phyloP scores from a whole-genome alignment of 495 filamentous ascomycete species.

The Physcia stellaris region DNA sequence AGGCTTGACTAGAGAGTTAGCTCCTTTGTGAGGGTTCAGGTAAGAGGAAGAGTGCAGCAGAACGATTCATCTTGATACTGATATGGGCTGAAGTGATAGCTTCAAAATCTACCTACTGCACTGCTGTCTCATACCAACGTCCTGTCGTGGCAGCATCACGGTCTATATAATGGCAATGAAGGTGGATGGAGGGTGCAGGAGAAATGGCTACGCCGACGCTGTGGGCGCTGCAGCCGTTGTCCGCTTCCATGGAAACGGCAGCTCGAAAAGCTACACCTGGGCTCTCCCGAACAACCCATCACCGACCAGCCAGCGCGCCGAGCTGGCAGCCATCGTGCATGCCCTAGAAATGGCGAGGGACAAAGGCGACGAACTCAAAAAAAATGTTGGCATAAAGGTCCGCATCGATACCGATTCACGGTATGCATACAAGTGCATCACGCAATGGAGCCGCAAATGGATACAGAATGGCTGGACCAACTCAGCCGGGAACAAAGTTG shows the following conservation, averaged over 20 bases:
- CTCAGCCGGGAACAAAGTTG: constrained; percentile 13
- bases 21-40: too few species aligned
- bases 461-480: constrained; percentile 17
- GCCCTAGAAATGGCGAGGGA: constrained; percentile 23
- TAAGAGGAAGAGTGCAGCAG: too few species aligned
- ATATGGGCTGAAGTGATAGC: too few species aligned
- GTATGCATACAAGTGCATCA: constrained; percentile 21
- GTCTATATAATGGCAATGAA: constrained; percentile 27
- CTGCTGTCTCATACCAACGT: too few species aligned
- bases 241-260: constrained; percentile 6
- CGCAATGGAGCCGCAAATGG: constrained; percentile 20
- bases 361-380: constrained; percentile 13
- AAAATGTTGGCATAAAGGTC: constrained; percentile 7
- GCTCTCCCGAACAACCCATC: neutral
- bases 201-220: constrained; percentile 18
- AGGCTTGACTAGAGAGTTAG: too few species aligned
- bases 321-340: constrained; percentile 25
- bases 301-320: constrained; percentile 29
- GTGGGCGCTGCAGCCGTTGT: constrained; percentile 24
- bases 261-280: neutral
- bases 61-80: too few species aligned
- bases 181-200: constrained; percentile 27
- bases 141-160: too few species aligned
- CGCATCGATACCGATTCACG: constrained; percentile 20
- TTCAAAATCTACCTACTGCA: too few species aligned